Evolutionary conservation across 208 protist genomes (phyloP).

Genomic region (Acanthamoeba lenticulata): DNA sequence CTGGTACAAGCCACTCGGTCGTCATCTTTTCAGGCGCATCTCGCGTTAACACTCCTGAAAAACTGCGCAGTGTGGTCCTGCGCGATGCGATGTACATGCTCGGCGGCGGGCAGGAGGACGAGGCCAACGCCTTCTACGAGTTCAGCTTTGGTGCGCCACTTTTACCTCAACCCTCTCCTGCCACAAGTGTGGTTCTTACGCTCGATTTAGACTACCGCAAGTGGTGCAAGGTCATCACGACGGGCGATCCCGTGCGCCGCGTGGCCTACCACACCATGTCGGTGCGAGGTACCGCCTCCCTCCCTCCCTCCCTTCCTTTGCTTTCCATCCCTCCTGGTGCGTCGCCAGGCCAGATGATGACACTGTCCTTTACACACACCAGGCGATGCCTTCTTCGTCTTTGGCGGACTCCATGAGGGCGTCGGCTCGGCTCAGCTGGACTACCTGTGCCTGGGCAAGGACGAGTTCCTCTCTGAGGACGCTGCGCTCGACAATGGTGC

Average conservation of each 20-base stretch:
- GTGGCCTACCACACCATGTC: neutral
- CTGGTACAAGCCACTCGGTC: neutral
- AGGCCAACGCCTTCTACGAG: neutral
- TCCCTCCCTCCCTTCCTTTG: neutral
- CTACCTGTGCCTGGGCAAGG: conserved; percentile 35
- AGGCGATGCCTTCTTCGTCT: neutral
- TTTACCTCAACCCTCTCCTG: too few species aligned
- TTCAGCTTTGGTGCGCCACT: neutral
- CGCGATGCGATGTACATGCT: conserved; percentile 18
- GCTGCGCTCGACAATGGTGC: neutral
- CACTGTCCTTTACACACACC: too few species aligned
- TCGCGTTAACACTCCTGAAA: too few species aligned
- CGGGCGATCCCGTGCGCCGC: neutral
- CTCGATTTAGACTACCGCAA: conserved; percentile 4
- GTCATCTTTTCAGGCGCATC: too few species aligned
- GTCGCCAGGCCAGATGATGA: too few species aligned
- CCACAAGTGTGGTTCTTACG: too few species aligned
- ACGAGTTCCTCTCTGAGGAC: neutral
- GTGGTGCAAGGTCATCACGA: conserved; percentile 11
- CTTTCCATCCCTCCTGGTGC: neutral
- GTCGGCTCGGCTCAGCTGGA: neutral
- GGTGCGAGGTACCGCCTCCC: neutral
- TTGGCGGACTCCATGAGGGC: neutral
- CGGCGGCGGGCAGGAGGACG: neutral
- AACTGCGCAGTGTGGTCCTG: neutral